phyloP scores from a whole-genome alignment of 805 yeast genomes.

The Lipomyces starkeyi region DNA sequence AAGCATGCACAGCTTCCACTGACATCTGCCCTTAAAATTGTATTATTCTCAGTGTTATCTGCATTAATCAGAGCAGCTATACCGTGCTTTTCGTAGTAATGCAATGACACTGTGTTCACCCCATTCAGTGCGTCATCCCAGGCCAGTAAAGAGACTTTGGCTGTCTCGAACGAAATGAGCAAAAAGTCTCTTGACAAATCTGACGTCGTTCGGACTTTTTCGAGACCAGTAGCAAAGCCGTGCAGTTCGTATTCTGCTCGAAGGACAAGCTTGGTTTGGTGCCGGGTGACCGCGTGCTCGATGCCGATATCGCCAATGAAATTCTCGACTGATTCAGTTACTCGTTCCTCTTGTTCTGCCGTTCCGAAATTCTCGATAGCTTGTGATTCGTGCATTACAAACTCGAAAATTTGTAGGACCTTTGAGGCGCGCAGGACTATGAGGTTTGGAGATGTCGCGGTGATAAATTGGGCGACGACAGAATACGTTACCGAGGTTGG shows the following conservation, averaged over 20 bases:
- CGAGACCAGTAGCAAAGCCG: constrained; percentile 69
- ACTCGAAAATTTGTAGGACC: constrained; percentile 64
- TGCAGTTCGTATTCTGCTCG: constrained; percentile 71
- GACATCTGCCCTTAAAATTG: constrained; percentile 68
- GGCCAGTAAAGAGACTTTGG: constrained; percentile 75
- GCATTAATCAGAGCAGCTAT: constrained; percentile 15
- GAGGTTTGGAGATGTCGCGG: constrained; percentile 53
- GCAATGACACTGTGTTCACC: constrained; percentile 78
- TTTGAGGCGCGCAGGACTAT: constrained; percentile 70
- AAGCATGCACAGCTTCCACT: constrained; percentile 56
- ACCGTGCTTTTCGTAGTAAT: constrained; percentile 79
- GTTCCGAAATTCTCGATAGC: constrained; percentile 12
- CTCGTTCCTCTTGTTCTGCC: constrained; percentile 16
- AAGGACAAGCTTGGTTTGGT: constrained; percentile 48
- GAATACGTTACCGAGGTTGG: constrained; percentile 76
- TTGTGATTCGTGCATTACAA: constrained; percentile 44
- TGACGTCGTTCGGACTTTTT: constrained; percentile 48
- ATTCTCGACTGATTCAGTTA: constrained; percentile 28
- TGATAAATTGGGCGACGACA: constrained; percentile 45
- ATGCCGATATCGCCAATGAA: constrained; percentile 40
- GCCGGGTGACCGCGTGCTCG: constrained; percentile 37
- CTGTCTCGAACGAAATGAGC: constrained; percentile 68
- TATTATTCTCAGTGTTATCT: constrained; percentile 42
- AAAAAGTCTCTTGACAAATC: constrained; percentile 64
- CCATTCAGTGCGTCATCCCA: constrained; percentile 66